phyloP scores from a whole-genome alignment of 2,329 filamentous ascomycete genomes.

The Didymellaceae sp. region DNA sequence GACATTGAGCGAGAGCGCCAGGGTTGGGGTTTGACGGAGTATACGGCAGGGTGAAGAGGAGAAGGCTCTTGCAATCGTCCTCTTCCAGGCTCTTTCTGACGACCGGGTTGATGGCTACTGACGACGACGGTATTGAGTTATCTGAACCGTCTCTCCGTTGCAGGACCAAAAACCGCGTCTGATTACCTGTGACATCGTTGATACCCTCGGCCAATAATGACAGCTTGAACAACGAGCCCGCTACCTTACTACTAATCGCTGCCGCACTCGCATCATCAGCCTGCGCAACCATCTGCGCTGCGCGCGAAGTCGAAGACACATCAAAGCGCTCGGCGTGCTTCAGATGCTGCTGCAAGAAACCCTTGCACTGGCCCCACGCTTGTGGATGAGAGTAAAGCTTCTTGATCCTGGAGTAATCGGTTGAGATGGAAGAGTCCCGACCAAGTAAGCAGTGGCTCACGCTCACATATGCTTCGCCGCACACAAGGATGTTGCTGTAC shows the following conservation, averaged over 20 bases:
- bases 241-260: conserved; percentile 78
- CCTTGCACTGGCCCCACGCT: conserved; percentile 88
- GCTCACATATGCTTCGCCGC: conserved; percentile 82
- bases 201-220: conserved; percentile 73
- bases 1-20: conserved; percentile 81
- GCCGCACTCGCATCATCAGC: conserved; percentile 69
- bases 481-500: conserved; percentile 75
- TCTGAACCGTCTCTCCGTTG: conserved; percentile 34
- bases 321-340: conserved; percentile 80
- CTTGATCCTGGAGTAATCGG: conserved; percentile 66
- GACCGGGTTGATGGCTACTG: neutral
- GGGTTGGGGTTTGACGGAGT: conserved; percentile 78
- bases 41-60: conserved; percentile 80
- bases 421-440: neutral
- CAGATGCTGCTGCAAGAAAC: conserved; percentile 73
- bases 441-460: conserved; percentile 87
- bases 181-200: conserved; percentile 77
- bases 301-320: conserved; percentile 82
- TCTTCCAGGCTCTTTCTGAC: neutral
- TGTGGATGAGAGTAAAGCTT: conserved; percentile 93
- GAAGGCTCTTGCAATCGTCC: conserved; percentile 67
- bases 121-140: neutral
- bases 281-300: conserved; percentile 74
- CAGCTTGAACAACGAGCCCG: conserved; percentile 71
- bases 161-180: conserved; percentile 79